These are phyloP conservation scores for Sonneratia alba DNA, from an alignment of 345 rosid genomes.

Conservation along the genomic window DNA sequence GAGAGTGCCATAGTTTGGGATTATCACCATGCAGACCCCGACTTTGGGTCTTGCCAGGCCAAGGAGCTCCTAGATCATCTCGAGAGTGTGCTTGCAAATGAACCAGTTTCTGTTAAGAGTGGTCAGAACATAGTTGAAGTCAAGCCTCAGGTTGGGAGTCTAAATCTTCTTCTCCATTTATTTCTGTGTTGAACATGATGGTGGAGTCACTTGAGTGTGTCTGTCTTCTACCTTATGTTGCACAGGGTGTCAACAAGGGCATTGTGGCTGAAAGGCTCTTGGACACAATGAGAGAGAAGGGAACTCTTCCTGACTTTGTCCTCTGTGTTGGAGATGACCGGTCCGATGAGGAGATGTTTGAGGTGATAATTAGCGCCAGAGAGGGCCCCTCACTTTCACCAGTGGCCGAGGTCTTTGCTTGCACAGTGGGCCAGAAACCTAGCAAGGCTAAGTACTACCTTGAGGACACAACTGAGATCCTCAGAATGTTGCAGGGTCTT, in stretches of 20 bases:
- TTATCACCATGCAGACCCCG: slow-evolving; percentile 81
- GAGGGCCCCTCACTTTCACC: slow-evolving; percentile 60
- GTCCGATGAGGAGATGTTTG: slow-evolving; percentile 95
- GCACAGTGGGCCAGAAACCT: slow-evolving; percentile 87
- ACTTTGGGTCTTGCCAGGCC: slow-evolving; percentile 95
- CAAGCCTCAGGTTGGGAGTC: slow-evolving; percentile 77
- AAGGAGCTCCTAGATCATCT: slow-evolving; percentile 93
- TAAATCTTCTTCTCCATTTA: background rate
- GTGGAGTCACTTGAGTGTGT: background rate
- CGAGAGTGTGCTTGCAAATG: slow-evolving; percentile 85
- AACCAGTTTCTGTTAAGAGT: slow-evolving; percentile 84
- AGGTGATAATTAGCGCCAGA: slow-evolving; percentile 59
- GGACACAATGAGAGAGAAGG: slow-evolving; percentile 47
- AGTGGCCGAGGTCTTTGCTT: slow-evolving; percentile 79
- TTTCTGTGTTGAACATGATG: background rate
- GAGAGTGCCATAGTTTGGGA: slow-evolving; percentile 88
- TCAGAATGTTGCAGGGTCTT: slow-evolving; percentile 65
- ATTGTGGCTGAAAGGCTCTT: slow-evolving; percentile 65
- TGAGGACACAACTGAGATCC: slow-evolving; percentile 69
- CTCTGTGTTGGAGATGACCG: slow-evolving; percentile 91
- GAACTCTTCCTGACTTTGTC: slow-evolving; percentile 67
- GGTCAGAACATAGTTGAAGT: slow-evolving; percentile 88
- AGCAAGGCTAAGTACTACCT: slow-evolving; percentile 92
- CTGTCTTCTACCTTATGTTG: background rate
- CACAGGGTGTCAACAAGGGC: slow-evolving; percentile 89